These are phyloP conservation scores for Plasmodium ovale DNA, from an alignment of 169 alveolate species.

Conservation along the genomic window DNA sequence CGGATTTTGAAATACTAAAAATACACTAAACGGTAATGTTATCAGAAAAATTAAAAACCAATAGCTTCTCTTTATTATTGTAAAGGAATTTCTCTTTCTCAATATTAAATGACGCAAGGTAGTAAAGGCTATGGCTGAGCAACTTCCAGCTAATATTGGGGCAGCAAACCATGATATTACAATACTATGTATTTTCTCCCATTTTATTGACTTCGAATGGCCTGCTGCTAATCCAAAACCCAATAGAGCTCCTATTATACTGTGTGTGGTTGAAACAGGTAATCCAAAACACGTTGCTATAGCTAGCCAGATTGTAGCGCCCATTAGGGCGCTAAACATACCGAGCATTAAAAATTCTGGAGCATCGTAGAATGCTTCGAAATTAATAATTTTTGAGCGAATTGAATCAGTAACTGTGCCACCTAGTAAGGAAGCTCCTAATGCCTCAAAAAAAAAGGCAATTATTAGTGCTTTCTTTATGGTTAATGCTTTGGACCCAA, in stretches of 20 bases:
- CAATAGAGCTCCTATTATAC: constrained; percentile 88
- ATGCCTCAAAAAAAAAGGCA: constrained; percentile 87
- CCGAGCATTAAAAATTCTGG: constrained; percentile 90
- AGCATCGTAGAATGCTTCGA: constrained; percentile 82
- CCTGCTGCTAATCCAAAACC: constrained; percentile 91
- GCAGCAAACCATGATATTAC: constrained; percentile 87
- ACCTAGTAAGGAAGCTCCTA: constrained; percentile 90
- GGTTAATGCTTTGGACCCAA: constrained; percentile 87
- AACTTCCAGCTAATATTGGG: constrained; percentile 77
- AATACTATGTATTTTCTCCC: constrained; percentile 84
- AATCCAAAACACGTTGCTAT: constrained; percentile 84
- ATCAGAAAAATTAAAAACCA: constrained; percentile 73
- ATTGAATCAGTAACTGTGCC: constrained; percentile 90
- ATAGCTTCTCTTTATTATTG: constrained; percentile 69
- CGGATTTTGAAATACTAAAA: constrained; percentile 72
- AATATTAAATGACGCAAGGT: constrained; percentile 70
- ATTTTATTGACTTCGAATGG: constrained; percentile 79
- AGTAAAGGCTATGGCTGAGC: constrained; percentile 61
- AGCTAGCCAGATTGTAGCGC: constrained; percentile 88
- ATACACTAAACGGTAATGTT: constrained; percentile 64
- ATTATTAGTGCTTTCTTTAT: constrained; percentile 83
- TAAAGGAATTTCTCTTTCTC: constrained; percentile 72
- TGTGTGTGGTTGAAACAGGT: constrained; percentile 92
- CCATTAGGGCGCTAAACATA: constrained; percentile 86
- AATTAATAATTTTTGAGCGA: constrained; percentile 84